Conservation (phyloP, 2,329 filamentous ascomycete species). For the Hypoxylon sp. region DNA sequence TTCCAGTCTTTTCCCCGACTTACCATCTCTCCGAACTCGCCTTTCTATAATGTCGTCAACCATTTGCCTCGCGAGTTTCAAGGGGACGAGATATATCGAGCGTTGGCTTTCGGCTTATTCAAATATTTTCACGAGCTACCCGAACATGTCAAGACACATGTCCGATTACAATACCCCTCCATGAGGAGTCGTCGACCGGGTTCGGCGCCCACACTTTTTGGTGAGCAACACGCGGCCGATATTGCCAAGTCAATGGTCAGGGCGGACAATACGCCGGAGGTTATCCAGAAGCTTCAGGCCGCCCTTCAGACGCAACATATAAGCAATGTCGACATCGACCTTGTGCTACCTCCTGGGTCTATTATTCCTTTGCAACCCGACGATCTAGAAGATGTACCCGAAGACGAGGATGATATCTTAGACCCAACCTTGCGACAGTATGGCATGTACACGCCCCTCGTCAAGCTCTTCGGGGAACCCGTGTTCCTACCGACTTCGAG, state of each 20-base stretch:
- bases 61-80: slow-evolving; percentile 93
- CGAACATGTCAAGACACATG: slow-evolving; percentile 78
- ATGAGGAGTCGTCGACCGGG: slow-evolving; percentile 71
- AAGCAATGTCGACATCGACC: slow-evolving; percentile 88
- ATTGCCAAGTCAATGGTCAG: slow-evolving; percentile 87
- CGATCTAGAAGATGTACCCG: slow-evolving; percentile 71
- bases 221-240: slow-evolving; percentile 93
- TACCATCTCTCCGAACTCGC: slow-evolving; percentile 92
- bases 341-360: slow-evolving; percentile 84
- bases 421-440: slow-evolving; percentile 79
- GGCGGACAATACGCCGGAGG: slow-evolving; percentile 81
- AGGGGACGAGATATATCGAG: slow-evolving; percentile 93
- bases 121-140: slow-evolving; percentile 95
- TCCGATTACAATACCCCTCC: slow-evolving; percentile 72
- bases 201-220: slow-evolving; percentile 80
- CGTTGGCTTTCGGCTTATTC: slow-evolving; percentile 89
- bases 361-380: slow-evolving; percentile 76
- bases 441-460: slow-evolving; percentile 80
- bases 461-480: slow-evolving; percentile 85
- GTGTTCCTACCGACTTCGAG: slow-evolving; percentile 90
- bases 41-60: slow-evolving; percentile 90
- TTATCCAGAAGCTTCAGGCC: slow-evolving; percentile 79
- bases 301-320: slow-evolving; percentile 86
- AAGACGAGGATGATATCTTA: slow-evolving; percentile 76
- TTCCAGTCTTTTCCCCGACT: slow-evolving; percentile 91